Evolutionary conservation across 1,139 yeast genomes (phyloP), one percentile per base, ranked within the genome.

Genomic region (Saccharomyces hybrid): DNA sequence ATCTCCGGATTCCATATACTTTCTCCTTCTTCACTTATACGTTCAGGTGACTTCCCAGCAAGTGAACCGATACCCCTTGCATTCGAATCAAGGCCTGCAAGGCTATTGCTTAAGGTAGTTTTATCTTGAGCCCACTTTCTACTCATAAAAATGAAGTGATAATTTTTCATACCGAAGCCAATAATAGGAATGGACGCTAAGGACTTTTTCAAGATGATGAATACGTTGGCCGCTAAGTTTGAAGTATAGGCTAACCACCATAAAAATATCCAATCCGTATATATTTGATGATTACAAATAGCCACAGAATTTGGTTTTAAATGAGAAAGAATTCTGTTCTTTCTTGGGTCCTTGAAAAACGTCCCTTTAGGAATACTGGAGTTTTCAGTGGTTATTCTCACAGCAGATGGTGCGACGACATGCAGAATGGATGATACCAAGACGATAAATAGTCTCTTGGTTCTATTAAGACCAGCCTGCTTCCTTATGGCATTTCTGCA

Each of bases 251-350:
- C 76, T 30, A 88, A 63, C 82, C 89, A 93, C 99, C 99, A 93
- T 54, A 90, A 67, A 65, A 82, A 90, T 20, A 88, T 78, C 99
- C 99, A 93, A 70, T 93, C 99, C 3, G 95, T 84, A 68, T 93
- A 91, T 25, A 91, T 84, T 71, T 91, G 98, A 70, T 93, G 99
- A 68, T 93, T 93, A 20, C 49, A 87, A 77, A 68, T 68, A 13
- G 65, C 59, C 1, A 70, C 61, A 1, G 70, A 63, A n/a, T 60
- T 60, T 6, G 53, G 53, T 5, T 52, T 50, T 49, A 69, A 47
- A 8, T 57, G 54, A 2, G 72, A 65, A 5, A 56, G 23, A 13
- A 68, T 56, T 50, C 63, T 57, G 5, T 64, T 61, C 7, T 57
- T 58, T 6, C 55, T 54, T 5, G 44, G 42, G 50, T 67, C 66